These are phyloP conservation scores for Colletotrichum costaricense DNA, from an alignment of 2,329 filamentous ascomycete species.

Conservation along the genomic window DNA sequence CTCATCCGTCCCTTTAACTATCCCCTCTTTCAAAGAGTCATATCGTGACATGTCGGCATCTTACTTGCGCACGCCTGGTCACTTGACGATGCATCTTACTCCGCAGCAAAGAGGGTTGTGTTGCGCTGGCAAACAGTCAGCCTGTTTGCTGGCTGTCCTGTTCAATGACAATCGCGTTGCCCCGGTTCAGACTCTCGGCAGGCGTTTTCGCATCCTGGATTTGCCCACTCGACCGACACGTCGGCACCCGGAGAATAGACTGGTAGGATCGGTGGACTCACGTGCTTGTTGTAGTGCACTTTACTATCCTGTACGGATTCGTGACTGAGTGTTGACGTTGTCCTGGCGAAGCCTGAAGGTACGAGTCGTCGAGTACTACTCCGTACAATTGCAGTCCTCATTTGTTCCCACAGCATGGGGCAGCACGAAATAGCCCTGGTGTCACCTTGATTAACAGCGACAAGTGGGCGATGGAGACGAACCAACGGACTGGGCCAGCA, in stretches of 20 bases:
- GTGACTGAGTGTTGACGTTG: conserved; percentile 22
- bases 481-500: conserved; percentile 31
- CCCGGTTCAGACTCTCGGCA: conserved; percentile 18
- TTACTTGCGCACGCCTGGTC: conserved; percentile 31
- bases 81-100: conserved; percentile 34
- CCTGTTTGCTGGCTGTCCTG: conserved; percentile 26
- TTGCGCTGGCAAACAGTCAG: conserved; percentile 32
- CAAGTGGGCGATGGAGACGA: conserved; percentile 27
- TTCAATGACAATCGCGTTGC: conserved; percentile 15
- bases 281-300: conserved; percentile 1
- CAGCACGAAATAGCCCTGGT: conserved; percentile 28
- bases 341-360: not conserved
- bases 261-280: not conserved
- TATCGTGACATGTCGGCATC: conserved; percentile 36
- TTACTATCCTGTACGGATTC: conserved; percentile 1
- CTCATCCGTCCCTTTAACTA: conserved; percentile 1
- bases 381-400: not conserved
- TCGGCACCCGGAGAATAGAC: conserved; percentile 6
- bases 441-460: conserved; percentile 32
- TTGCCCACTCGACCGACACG: conserved; percentile 14
- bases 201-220: conserved; percentile 5
- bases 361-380: too few relatives aligned
- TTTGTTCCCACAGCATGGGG: conserved; percentile 29
- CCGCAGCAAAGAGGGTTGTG: conserved; percentile 25
- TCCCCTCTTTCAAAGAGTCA: conserved; percentile 25